Percentiles rank a stretch among this genome's conserved stretches.
Conservation (phyloP, 345 rosid genomes). For the Eucalyptus sideroxylon region DNA sequence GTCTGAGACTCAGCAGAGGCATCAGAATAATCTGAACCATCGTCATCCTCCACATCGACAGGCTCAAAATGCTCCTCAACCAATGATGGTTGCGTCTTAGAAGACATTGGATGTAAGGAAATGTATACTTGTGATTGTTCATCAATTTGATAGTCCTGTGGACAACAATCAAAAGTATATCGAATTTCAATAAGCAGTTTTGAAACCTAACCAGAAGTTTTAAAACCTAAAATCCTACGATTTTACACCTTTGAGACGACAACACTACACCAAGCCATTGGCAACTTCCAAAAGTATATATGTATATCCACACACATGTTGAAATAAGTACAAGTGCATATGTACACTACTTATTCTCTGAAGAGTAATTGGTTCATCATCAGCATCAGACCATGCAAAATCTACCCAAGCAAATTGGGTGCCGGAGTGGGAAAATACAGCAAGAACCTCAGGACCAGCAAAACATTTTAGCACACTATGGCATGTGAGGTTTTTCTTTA, state of each 20-base stretch:
- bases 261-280: not conserved
- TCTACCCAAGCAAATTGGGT: not conserved
- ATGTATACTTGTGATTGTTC: slow-evolving; percentile 43
- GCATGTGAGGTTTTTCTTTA: not conserved
- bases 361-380: not conserved
- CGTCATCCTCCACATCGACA: slow-evolving; percentile 43
- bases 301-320: not conserved
- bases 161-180: not conserved
- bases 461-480: not conserved
- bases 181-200: not conserved
- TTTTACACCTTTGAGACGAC: not conserved
- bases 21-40: slow-evolving; percentile 49
- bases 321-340: not conserved
- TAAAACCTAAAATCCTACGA: not conserved
- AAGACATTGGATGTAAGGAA: slow-evolving; percentile 62
- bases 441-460: not conserved
- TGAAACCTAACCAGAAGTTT: not conserved
- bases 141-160: slow-evolving; percentile 76
- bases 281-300: not conserved
- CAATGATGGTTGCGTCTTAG: slow-evolving; percentile 51
- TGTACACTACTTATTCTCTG: not conserved
- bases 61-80: slow-evolving; percentile 83
- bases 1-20: slow-evolving; percentile 17
- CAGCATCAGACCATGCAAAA: not conserved
- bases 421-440: not conserved